Evolutionary conservation across 2,329 filamentous ascomycete genomes (phyloP), one percentile per base, ranked within the genome.

Genomic region (Keithomyces neogunnii): DNA sequence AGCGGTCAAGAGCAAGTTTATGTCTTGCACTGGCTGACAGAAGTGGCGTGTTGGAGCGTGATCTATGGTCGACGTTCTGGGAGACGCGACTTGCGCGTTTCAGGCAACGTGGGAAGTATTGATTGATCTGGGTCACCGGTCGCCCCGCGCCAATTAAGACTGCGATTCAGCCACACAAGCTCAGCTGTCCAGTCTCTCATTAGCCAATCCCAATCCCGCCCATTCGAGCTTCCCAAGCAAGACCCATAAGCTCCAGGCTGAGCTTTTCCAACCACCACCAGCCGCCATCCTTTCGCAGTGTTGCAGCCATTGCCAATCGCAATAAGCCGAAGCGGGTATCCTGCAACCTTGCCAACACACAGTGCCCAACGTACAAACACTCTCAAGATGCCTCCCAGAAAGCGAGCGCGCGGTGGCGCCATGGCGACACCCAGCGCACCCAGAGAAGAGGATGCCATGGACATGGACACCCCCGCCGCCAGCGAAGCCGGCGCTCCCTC

Each of bases 371-470:
- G 29, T 38, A 5, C 32, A 29, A 26, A 40, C 33, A n/a, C 13
- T 6, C 29, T 49, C 53, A 63, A 57, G 45, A 89, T 89, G 85
- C 81, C 85, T 50, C 85, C 85, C 1, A 79, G 81, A 57, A 90
- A 89, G 67, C 85, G 82, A 61, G 76, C 78, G 38, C 85, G 81
- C 61, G 70, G 75, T 44, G 75, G 74, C 50, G 74, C 78, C 33
- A 74, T 76, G 47, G 79, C 81, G 11, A 84, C 81, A n/a, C 78
- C 76, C 7, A 74, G 75, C 11, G 70, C 73, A 6, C 63, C 67
- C 46, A 72, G 69, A 58, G 77, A 82, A 60, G 79, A 82, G 52
- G 81, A 85, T 67, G 70, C 73, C 29, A 83, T 81, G 78, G 80
- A 78, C 51, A 65, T 80, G 56, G 81, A 80, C 65, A 77, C 77